phyloP scores from a whole-genome alignment of 352 stramenopile genomes.

The Pythium sp. region DNA sequence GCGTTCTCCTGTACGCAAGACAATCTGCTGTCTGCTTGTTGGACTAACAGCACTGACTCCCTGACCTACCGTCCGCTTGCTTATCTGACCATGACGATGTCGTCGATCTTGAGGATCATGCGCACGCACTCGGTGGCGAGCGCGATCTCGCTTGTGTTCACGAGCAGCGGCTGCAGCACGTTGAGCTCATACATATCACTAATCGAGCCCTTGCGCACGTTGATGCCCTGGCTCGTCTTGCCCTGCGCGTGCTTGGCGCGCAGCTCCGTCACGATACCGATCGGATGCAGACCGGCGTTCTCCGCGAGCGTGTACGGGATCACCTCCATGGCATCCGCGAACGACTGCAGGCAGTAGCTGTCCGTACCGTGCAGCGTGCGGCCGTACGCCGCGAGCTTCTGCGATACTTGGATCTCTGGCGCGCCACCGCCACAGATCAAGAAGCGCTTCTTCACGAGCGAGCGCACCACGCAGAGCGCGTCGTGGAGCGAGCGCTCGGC shows the following conservation, averaged over 20 bases:
- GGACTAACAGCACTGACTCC: too few relatives aligned
- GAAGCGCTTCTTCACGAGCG: slow-evolving; percentile 98
- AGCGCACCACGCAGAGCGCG: slow-evolving; percentile 97
- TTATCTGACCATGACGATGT: slow-evolving; percentile 97
- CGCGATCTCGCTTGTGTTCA: slow-evolving; percentile 96
- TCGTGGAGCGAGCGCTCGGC: slow-evolving; percentile 98
- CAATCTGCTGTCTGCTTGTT: not conserved
- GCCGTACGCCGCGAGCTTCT: slow-evolving; percentile 92
- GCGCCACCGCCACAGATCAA: slow-evolving; percentile 97
- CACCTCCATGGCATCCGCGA: slow-evolving; percentile 97
- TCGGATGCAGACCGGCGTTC: slow-evolving; percentile 98
- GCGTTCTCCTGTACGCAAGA: not conserved
- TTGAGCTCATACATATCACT: slow-evolving; percentile 98
- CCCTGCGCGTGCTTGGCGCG: slow-evolving; percentile 93
- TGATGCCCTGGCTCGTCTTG: slow-evolving; percentile 93
- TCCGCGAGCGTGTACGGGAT: slow-evolving; percentile 99
- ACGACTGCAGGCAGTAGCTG: slow-evolving; percentile 97
- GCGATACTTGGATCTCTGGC: slow-evolving; percentile 95
- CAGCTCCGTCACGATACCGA: slow-evolving; percentile 98
- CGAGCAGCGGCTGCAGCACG: slow-evolving; percentile 98
- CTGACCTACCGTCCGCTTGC: not conserved
- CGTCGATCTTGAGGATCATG: slow-evolving; percentile 99
- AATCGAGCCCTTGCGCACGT: slow-evolving; percentile 95
- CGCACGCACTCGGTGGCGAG: slow-evolving; percentile 98
- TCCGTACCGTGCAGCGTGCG: slow-evolving; percentile 93